Evolutionary conservation across 306 rosid species (phyloP).

Genomic region (Luffa aegyptiaca): DNA sequence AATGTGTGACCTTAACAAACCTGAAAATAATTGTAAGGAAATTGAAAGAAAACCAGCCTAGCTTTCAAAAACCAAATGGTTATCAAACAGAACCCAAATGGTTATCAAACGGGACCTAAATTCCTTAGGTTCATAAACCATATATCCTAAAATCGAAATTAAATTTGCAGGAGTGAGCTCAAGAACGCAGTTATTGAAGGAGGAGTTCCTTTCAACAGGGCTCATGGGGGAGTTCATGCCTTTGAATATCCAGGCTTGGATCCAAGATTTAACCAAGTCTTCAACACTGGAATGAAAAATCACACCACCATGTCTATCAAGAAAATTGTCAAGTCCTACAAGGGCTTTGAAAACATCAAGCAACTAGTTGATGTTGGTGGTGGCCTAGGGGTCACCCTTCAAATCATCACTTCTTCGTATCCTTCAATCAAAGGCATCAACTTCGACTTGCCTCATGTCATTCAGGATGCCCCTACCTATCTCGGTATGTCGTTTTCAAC

Average conservation of each 20-base stretch:
- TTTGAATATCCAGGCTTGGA: constrained; percentile 26
- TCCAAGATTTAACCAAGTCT: constrained; percentile 12
- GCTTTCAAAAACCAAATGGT: no score
- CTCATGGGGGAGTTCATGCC: constrained; percentile 22
- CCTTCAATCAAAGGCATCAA: constrained; percentile 37
- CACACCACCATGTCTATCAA: constrained; percentile 25
- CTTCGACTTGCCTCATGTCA: constrained; percentile 37
- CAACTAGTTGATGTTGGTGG: constrained; percentile 27
- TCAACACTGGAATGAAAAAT: constrained; percentile 42
- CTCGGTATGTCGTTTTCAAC: constrained; percentile 17
- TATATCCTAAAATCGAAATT: background rate
- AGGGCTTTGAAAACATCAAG: constrained; percentile 29
- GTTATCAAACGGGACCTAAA: no score
- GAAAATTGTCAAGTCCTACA: constrained; percentile 28
- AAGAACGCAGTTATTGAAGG: constrained; percentile 26
- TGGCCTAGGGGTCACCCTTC: constrained; percentile 19
- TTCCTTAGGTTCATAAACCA: no score
- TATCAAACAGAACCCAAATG: no score
- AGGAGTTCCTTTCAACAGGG: constrained; percentile 35
- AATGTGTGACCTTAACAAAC: no score
- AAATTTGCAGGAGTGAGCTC: constrained; percentile 23
- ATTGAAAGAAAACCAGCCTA: no score
- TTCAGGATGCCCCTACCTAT: constrained; percentile 33
- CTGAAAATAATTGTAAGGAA: no score
- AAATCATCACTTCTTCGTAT: constrained; percentile 36